Evolutionary conservation across 2,329 filamentous ascomycete species (phyloP).

Genomic region (Paracoccidioides brasiliensis): DNA sequence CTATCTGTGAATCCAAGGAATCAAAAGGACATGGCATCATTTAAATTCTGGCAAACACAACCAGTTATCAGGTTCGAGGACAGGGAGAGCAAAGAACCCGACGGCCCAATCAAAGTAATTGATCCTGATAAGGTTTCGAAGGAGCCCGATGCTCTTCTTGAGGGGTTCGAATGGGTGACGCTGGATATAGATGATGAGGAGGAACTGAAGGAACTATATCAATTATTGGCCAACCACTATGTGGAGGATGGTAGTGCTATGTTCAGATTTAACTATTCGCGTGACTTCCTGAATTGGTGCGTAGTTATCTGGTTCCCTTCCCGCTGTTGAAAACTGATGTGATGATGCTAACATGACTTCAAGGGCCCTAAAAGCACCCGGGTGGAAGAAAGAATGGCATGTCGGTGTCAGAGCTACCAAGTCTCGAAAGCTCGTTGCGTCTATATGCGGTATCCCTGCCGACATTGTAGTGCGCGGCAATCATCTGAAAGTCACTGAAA

Average conservation of each 20-base stretch:
- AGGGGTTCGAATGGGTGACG: slow-evolving; percentile 88
- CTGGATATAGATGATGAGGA: slow-evolving; percentile 69
- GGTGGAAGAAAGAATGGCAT: slow-evolving; percentile 91
- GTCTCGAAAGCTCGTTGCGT: slow-evolving; percentile 80
- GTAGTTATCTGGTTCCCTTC: neutral
- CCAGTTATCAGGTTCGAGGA: slow-evolving; percentile 71
- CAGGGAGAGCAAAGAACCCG: slow-evolving; percentile 42
- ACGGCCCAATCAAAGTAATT: slow-evolving; percentile 74
- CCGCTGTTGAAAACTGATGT: neutral
- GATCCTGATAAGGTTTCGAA: slow-evolving; percentile 66
- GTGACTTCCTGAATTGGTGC: slow-evolving; percentile 77
- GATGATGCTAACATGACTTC: neutral
- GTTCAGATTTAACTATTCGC: slow-evolving; percentile 94
- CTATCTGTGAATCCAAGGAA: slow-evolving; percentile 69
- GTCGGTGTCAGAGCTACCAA: slow-evolving; percentile 77
- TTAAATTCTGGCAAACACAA: slow-evolving; percentile 98
- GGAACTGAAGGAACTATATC: slow-evolving; percentile 79
- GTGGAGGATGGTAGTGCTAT: slow-evolving; percentile 95
- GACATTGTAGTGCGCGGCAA: slow-evolving; percentile 67
- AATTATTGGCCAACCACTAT: slow-evolving; percentile 83
- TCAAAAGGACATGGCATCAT: slow-evolving; percentile 87
- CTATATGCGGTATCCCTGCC: slow-evolving; percentile 87
- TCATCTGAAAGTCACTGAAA: slow-evolving; percentile 67
- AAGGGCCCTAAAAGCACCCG: slow-evolving; percentile 86
- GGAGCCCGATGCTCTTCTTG: slow-evolving; percentile 59